A percentile compares a stretch with the other conserved stretches of the same genome.
These are phyloP conservation scores for Bipolaris sorokiniana DNA, from an alignment of 2,329 filamentous ascomycete genomes.

Conservation along the genomic window DNA sequence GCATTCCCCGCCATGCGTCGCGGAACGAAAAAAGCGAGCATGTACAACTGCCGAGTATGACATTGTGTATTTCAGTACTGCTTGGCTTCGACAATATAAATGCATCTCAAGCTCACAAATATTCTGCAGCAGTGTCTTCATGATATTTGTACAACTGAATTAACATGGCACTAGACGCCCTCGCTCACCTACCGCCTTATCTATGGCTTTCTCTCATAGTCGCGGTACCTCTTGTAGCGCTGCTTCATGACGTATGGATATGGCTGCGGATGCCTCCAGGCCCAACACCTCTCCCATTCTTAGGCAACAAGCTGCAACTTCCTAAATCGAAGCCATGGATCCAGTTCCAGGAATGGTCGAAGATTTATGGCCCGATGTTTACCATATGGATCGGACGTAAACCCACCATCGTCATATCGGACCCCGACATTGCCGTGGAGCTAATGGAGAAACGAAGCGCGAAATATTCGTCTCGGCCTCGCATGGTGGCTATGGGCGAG, in stretches of 20 bases:
- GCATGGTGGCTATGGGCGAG: slow-evolving; percentile 55
- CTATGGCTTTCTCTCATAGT: slow-evolving; percentile 39
- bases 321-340: slow-evolving; percentile 45
- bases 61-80: slow-evolving; percentile 7
- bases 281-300: slow-evolving; percentile 54
- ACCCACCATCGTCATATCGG: slow-evolving; percentile 54
- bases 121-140: neutral
- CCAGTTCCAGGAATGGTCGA: slow-evolving; percentile 53
- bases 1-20: slow-evolving; percentile 11
- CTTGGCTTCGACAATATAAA: slow-evolving; percentile 10
- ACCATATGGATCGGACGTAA: slow-evolving; percentile 57
- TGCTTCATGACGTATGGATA: slow-evolving; percentile 38
- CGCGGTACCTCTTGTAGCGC: slow-evolving; percentile 29
- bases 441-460: slow-evolving; percentile 55
- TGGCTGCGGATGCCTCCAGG: slow-evolving; percentile 55
- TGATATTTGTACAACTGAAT: neutral
- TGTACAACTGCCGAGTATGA: slow-evolving; percentile 31
- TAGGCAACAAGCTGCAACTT: slow-evolving; percentile 48
- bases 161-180: slow-evolving; percentile 37
- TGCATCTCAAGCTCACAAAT: neutral
- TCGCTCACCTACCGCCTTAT: slow-evolving; percentile 26
- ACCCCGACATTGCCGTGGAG: slow-evolving; percentile 53
- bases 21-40: slow-evolving; percentile 23
- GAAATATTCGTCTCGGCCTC: slow-evolving; percentile 54
- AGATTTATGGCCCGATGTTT: slow-evolving; percentile 55